These are phyloP conservation scores for Epichloe gansuensis DNA, from an alignment of 2,329 filamentous ascomycete genomes.

Conservation along the genomic window DNA sequence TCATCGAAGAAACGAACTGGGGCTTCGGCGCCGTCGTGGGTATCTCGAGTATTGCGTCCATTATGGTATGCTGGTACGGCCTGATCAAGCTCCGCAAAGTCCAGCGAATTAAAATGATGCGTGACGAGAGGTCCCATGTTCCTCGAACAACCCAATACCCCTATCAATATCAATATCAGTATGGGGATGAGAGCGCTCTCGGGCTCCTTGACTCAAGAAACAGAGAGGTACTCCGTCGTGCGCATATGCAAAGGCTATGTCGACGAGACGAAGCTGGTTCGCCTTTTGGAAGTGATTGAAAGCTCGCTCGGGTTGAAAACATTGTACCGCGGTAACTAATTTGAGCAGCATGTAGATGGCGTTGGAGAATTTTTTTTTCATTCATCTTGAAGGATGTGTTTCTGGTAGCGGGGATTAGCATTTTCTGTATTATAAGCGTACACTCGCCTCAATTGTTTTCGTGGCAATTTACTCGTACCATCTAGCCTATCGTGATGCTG, in stretches of 20 bases:
- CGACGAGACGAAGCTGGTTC: constrained; percentile 21
- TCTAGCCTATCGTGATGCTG: no score
- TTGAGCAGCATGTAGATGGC: constrained; percentile 6
- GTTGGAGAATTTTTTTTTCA: not conserved
- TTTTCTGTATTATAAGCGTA: no score
- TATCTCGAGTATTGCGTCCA: constrained; percentile 59
- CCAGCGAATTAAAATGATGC: constrained; percentile 76
- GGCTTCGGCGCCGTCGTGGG: constrained; percentile 70
- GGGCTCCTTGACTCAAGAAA: constrained; percentile 41
- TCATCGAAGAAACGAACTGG: constrained; percentile 85
- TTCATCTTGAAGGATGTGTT: no score
- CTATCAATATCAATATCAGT: constrained; percentile 5
- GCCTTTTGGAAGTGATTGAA: constrained; percentile 6
- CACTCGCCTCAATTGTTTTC: no score
- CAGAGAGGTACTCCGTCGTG: constrained; percentile 40
- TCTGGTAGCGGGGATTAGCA: no score
- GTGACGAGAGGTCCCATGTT: constrained; percentile 27
- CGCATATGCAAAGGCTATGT: constrained; percentile 34
- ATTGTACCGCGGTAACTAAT: not conserved
- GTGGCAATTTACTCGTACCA: no score
- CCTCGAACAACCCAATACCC: constrained; percentile 29
- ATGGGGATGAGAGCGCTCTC: constrained; percentile 34
- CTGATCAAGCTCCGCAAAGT: constrained; percentile 73
- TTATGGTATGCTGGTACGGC: constrained; percentile 72
- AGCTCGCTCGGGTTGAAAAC: not conserved